Percentiles rank a stretch among this genome's conserved stretches.
phyloP scores from a whole-genome alignment of 139 green algal genomes.

The Coelastrella sp. region DNA sequence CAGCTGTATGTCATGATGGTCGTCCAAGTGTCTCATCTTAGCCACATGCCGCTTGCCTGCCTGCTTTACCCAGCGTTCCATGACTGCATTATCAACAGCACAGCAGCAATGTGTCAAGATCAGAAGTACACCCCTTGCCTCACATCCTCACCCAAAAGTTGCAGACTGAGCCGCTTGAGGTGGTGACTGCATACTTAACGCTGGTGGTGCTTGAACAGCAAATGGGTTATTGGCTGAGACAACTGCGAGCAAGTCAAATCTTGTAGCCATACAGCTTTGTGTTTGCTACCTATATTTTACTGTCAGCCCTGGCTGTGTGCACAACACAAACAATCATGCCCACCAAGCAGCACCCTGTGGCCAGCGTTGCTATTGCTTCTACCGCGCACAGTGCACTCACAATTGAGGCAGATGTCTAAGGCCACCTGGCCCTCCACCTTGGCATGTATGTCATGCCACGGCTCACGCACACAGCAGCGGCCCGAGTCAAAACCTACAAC shows the following conservation, averaged over 20 bases:
- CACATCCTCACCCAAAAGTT: no score
- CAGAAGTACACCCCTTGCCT: no score
- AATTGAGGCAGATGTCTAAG: slow-evolving; percentile 43
- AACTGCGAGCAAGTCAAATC: no score
- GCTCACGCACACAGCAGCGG: slow-evolving; percentile 54
- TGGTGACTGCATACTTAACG: no score
- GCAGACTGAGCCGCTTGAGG: no score
- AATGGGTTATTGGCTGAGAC: no score
- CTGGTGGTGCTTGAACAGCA: no score
- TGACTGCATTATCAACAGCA: neutral
- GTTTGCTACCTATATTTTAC: no score
- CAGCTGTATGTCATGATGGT: slow-evolving; percentile 35
- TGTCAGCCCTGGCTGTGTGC: neutral
- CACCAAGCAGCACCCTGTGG: neutral
- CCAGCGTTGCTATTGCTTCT: neutral
- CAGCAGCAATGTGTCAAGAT: neutral
- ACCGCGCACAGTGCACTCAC: neutral
- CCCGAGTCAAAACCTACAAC: slow-evolving; percentile 9
- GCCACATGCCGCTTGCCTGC: neutral
- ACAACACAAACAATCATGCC: neutral
- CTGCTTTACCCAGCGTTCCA: slow-evolving; percentile 40
- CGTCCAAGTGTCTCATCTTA: slow-evolving; percentile 20
- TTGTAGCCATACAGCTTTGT: no score
- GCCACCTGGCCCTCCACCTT: slow-evolving; percentile 63
- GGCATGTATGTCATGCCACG: slow-evolving; percentile 80